Evolutionary conservation across 2,329 filamentous ascomycete genomes (phyloP).

Genomic region (Stachybotrys chlorohalonatus): DNA sequence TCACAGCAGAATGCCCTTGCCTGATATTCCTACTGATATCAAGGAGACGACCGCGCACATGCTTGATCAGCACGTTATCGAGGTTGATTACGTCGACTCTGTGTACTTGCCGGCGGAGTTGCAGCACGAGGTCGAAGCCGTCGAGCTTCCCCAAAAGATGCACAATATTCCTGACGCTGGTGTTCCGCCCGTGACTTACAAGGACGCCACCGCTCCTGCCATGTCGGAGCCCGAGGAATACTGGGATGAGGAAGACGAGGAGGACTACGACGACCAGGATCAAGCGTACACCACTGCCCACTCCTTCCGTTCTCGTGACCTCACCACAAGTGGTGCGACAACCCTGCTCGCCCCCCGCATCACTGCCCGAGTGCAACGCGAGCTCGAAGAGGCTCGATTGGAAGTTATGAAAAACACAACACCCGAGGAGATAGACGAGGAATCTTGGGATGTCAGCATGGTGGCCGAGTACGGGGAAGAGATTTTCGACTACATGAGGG

Average conservation of each 20-base stretch:
- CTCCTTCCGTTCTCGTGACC: constrained; percentile 62
- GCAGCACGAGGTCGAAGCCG: constrained; percentile 13
- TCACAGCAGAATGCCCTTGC: neutral
- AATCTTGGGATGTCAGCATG: constrained; percentile 92
- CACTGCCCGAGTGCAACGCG: constrained; percentile 58
- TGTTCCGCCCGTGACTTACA: constrained; percentile 8
- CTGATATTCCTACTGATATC: neutral
- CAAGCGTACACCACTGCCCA: constrained; percentile 72
- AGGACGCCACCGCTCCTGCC: constrained; percentile 14
- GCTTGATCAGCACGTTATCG: neutral
- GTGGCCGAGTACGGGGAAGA: constrained; percentile 94
- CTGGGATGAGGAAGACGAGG: constrained; percentile 73
- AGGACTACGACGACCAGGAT: constrained; percentile 47
- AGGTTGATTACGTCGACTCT: constrained; percentile 16
- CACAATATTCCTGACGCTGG: constrained; percentile 21
- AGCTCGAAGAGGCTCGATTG: constrained; percentile 57
- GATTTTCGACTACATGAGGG: constrained; percentile 86
- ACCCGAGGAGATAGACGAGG: constrained; percentile 74
- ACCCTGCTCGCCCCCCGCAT: constrained; percentile 63
- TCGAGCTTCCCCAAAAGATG: constrained; percentile 16
- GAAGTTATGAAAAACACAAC: constrained; percentile 62
- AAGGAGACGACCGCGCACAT: neutral
- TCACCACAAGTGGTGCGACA: constrained; percentile 41
- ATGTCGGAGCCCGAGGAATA: constrained; percentile 53
- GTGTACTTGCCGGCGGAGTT: constrained; percentile 13